A percentile compares a stretch with the other conserved stretches of the same genome.
Conservation (phyloP, 345 rosid genomes). For the Excoecaria cochinchinensis region DNA sequence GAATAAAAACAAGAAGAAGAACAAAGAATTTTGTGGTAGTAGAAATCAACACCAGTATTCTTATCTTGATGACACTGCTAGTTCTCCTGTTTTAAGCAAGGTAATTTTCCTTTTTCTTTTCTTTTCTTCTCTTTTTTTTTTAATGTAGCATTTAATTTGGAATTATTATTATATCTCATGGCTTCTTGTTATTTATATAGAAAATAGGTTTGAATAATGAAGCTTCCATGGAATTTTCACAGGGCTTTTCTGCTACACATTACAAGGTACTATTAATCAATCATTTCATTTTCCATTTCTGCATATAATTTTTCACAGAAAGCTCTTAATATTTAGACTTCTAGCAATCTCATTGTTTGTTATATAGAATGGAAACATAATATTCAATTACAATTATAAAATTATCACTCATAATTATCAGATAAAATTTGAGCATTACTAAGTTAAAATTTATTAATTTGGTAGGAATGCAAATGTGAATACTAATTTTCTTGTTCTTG, state of each 20-base stretch:
- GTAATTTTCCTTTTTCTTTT: slow-evolving; percentile 29
- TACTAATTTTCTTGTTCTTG: neutral
- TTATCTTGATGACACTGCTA: slow-evolving; percentile 75
- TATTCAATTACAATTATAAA: too few species aligned
- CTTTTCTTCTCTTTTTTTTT: too few species aligned
- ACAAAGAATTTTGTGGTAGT: slow-evolving; percentile 25
- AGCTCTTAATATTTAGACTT: neutral
- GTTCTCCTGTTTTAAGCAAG: slow-evolving; percentile 54
- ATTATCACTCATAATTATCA: too few species aligned
- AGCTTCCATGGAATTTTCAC: slow-evolving; percentile 42
- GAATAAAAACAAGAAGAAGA: slow-evolving; percentile 39
- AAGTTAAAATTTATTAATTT: too few species aligned
- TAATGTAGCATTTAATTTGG: too few species aligned
- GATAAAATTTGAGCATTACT: too few species aligned
- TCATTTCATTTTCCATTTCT: neutral
- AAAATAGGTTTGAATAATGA: slow-evolving; percentile 27
- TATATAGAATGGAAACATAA: too few species aligned
- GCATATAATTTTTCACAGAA: neutral
- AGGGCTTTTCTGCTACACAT: slow-evolving; percentile 48
- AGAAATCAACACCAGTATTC: slow-evolving; percentile 37
- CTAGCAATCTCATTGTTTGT: too few species aligned
- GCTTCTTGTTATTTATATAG: slow-evolving; percentile 28
- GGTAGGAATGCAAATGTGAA: neutral
- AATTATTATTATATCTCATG: neutral
- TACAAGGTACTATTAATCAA: slow-evolving; percentile 31